Percentiles rank a stretch among this genome's conserved stretches.
Conservation (phyloP, 2,329 filamentous ascomycete species). For the Stachybotrys chartarum region DNA sequence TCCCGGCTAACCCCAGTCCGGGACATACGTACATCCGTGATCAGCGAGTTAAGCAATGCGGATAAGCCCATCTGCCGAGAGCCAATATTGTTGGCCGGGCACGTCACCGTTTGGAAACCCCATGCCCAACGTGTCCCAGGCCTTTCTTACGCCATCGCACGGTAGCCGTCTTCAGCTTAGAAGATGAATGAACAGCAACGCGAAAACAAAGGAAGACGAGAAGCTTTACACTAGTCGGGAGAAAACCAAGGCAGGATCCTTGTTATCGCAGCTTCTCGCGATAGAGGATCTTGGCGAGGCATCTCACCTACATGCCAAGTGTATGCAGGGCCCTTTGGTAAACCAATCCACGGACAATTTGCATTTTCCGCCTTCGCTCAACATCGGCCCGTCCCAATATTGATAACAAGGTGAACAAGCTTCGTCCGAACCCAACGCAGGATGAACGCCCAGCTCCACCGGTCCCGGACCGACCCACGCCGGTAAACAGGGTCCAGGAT, state of each 20-base stretch:
- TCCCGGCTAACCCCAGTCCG: not conserved
- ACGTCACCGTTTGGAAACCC: not conserved
- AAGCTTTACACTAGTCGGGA: not conserved
- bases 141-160: not conserved
- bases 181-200: not conserved
- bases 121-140: not conserved
- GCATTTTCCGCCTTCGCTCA: no score
- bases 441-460: not conserved
- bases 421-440: no score
- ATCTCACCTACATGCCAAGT: not conserved
- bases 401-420: not conserved
- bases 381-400: not conserved
- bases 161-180: not conserved
- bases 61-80: no score
- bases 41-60: no score
- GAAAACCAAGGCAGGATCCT: not conserved
- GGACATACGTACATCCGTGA: no score
- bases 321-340: not conserved
- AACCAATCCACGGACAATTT: no score
- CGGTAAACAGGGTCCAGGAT: not conserved
- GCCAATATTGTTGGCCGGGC: no score
- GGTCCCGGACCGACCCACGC: not conserved
- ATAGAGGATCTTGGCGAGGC: not conserved
- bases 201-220: not conserved
- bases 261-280: not conserved